Evolutionary conservation across 2,329 filamentous ascomycete species (phyloP), one percentile per base, ranked within the genome.

Genomic region (Coniella vitis): DNA sequence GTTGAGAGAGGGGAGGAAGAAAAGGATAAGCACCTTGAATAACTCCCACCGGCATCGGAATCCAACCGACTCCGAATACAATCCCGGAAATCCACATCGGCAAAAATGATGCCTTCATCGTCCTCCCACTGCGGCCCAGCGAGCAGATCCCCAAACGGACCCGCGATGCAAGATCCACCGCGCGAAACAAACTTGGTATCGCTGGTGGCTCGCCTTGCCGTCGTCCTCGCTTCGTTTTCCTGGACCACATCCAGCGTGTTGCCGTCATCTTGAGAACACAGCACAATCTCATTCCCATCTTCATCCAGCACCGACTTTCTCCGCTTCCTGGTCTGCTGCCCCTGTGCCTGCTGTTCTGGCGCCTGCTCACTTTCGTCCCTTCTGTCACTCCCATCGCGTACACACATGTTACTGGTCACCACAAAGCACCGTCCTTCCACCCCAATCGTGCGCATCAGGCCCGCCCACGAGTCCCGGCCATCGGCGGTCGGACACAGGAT

Each of bases 401-500:
- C 76, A 61, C 86, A 90, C 72, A 94, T 90, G 64, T 95, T 95
- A 38, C 87, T 83, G 60, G 81, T 89, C 3, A 96, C 70, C 16
- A 96, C 90, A 57, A 94, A 90, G 57, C 87, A 87, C 17, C 90
- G 76, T 0, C 90, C 87, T 65, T 97, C 91, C 46, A 80, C 75
- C 3, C 81, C 90, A 7, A 93, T 74, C 0, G 90, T 95, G 45
- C 84, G 78, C 81, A 95, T 85, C n/a, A 94, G 70, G 0, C 81
- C 70, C 20, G 87, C 67, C 91, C 91, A 97, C 0, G 87, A 82
- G 59, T 91, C 86, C 53, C 90, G 76, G 17, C 75, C 79, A 68
- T 96, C 91, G 1, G 90, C 90, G 1, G 90, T 96, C 0, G 91
- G 91, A 0, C 90, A 90, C 2, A 96, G 79, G 66, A 91, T 96